A percentile compares a stretch with the other conserved stretches of the same genome.
phyloP scores from a whole-genome alignment of 148 eudicot genomes.

The Cornus florida region DNA sequence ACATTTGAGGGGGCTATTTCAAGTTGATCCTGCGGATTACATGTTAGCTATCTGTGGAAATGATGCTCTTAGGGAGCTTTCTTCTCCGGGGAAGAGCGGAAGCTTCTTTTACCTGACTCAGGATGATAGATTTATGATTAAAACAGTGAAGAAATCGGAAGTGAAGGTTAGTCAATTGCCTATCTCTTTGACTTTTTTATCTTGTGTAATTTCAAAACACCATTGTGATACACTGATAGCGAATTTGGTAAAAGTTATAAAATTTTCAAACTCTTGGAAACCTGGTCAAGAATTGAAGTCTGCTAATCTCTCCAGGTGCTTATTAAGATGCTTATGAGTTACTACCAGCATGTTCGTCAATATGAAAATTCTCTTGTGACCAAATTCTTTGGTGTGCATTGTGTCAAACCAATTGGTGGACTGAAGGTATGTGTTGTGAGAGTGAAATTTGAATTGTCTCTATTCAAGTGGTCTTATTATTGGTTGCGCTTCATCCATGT shows the following conservation, averaged over 20 bases:
- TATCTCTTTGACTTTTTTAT: conserved; percentile 16
- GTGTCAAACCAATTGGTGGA: conserved; percentile 86
- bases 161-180: conserved; percentile 63
- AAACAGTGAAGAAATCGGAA: conserved; percentile 85
- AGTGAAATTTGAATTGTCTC: not conserved
- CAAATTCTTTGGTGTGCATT: conserved; percentile 82
- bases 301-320: conserved; percentile 53
- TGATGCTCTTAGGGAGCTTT: conserved; percentile 79
- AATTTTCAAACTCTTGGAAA: not conserved
- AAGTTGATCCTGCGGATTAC: conserved; percentile 88
- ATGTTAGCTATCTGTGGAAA: conserved; percentile 80
- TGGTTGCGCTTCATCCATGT: no score
- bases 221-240: not conserved
- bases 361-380: conserved; percentile 88
- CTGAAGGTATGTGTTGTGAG: conserved; percentile 51
- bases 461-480: not conserved
- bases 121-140: conserved; percentile 85
- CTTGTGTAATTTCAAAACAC: not conserved
- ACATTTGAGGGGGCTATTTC: conserved; percentile 71
- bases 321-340: conserved; percentile 86
- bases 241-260: not conserved
- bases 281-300: conserved; percentile 19
- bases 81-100: conserved; percentile 89
- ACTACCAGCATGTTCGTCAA: conserved; percentile 67
- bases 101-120: conserved; percentile 82